Evolutionary conservation across 257 asterid species (phyloP).

Genomic region (Cinchona pubescens): DNA sequence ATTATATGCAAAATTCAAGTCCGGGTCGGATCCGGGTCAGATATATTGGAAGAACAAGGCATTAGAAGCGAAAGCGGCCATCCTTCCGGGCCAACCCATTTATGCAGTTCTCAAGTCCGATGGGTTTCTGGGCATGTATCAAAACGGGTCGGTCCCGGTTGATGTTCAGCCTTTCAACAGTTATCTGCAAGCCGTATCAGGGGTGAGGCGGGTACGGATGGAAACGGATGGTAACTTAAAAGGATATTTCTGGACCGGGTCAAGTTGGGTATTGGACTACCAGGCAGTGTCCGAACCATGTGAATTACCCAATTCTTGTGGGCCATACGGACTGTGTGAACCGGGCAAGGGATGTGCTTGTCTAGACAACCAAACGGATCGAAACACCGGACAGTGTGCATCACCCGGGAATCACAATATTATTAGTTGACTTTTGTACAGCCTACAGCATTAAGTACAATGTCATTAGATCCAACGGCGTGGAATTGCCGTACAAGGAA

Average conservation of each 20-base stretch:
- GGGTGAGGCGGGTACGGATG: conserved; percentile 58
- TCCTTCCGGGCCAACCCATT: conserved; percentile 57
- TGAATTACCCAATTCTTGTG: conserved; percentile 71
- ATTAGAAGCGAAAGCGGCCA: conserved; percentile 63
- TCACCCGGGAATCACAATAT: conserved; percentile 20
- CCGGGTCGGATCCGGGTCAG: conserved; percentile 41
- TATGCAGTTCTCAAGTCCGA: conserved; percentile 49
- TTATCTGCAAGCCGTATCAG: conserved; percentile 53
- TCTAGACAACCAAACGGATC: conserved; percentile 45
- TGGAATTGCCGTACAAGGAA: conserved; percentile 79
- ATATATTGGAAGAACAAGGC: conserved; percentile 67
- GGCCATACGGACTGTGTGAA: conserved; percentile 64
- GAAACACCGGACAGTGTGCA: conserved; percentile 37
- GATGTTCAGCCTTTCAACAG: conserved; percentile 74
- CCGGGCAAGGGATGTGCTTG: conserved; percentile 71
- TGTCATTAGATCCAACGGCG: conserved; percentile 47
- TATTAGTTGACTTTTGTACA: conserved; percentile 58
- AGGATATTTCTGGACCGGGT: conserved; percentile 89
- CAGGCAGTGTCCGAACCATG: conserved; percentile 60
- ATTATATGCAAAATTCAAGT: conserved; percentile 39
- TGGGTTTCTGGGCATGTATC: conserved; percentile 83
- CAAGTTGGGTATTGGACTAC: conserved; percentile 65
- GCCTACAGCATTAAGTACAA: conserved; percentile 34
- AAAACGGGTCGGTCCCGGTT: conserved; percentile 57
- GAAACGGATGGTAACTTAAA: conserved; percentile 78